A percentile compares a stretch with the other conserved stretches of the same genome.
Evolutionary conservation across 106 monocot species (phyloP).

Genomic region (Cymbidium sinense): DNA sequence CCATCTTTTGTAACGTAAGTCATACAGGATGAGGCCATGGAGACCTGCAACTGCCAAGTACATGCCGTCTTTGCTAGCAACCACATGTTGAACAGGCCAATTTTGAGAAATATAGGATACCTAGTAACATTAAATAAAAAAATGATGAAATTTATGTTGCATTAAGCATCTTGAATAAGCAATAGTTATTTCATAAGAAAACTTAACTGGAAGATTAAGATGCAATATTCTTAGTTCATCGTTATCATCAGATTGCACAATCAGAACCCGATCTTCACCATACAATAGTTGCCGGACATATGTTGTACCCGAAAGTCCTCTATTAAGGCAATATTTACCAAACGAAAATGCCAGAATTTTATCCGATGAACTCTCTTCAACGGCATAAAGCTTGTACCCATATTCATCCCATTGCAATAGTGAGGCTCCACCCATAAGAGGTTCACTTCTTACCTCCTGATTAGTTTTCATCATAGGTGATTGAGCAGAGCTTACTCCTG

Average conservation of each 20-base stretch:
- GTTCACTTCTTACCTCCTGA: conserved; percentile 71
- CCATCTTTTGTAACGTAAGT: conserved; percentile 85
- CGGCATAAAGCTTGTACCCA: conserved; percentile 90
- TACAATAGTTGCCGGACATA: conserved; percentile 86
- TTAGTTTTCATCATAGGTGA: conserved; percentile 75
- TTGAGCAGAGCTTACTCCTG: conserved; percentile 64
- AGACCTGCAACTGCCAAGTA: conserved; percentile 90
- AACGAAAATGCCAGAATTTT: conserved; percentile 89
- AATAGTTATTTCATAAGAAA: conserved; percentile 18
- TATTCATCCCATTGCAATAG: conserved; percentile 90
- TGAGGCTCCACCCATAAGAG: conserved; percentile 81
- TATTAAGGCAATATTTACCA: conserved; percentile 89
- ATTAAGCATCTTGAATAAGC: conserved; percentile 3
- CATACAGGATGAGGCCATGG: conserved; percentile 90
- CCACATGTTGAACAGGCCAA: conserved; percentile 94
- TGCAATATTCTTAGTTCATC: conserved; percentile 92
- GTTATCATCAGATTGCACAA: conserved; percentile 83
- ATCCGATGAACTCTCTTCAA: conserved; percentile 69
- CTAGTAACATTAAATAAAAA: conserved; percentile 35
- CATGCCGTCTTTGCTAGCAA: conserved; percentile 90
- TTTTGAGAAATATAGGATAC: conserved; percentile 97
- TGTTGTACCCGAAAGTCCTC: conserved; percentile 89
- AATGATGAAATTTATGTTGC: not conserved
- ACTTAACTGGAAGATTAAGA: conserved; percentile 90
- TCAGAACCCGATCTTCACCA: conserved; percentile 89